These are phyloP conservation scores for Elaeagnus macrophylla DNA, from an alignment of 306 rosid species.

Conservation along the genomic window DNA sequence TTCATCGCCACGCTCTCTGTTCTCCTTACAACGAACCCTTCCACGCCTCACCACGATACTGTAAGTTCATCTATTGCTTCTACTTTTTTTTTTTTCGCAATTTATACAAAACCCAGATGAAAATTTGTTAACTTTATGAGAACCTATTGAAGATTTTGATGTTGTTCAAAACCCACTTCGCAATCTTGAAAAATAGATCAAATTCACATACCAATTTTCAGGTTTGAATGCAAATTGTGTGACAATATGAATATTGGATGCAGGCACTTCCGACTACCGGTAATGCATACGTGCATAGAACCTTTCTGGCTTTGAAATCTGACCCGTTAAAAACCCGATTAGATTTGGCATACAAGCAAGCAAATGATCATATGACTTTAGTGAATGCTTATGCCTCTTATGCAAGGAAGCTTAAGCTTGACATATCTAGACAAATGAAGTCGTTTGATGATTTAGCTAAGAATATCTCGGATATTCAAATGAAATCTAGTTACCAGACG, in stretches of 20 bases:
- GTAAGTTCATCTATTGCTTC: constrained; percentile 39
- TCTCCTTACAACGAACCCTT: constrained; percentile 57
- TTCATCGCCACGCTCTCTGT: constrained; percentile 85
- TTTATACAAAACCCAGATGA: constrained; percentile 12
- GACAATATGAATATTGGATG: constrained; percentile 6
- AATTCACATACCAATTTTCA: constrained; percentile 15
- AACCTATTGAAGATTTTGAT: neutral
- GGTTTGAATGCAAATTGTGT: neutral
- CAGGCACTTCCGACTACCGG: constrained; percentile 83
- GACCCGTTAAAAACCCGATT: constrained; percentile 77
- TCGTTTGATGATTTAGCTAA: constrained; percentile 82
- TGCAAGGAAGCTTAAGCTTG: constrained; percentile 99
- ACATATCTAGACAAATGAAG: constrained; percentile 74
- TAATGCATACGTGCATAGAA: constrained; percentile 70
- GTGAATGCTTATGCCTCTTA: constrained; percentile 96
- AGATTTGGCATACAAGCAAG: constrained; percentile 90
- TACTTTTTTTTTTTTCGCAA: neutral
- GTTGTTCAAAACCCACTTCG: neutral
- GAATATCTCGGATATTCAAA: constrained; percentile 53
- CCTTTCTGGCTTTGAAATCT: constrained; percentile 88
- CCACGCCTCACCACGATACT: constrained; percentile 50
- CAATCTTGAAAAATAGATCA: constrained; percentile 6
- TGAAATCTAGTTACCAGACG: constrained; percentile 46
- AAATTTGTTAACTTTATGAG: neutral
- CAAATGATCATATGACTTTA: constrained; percentile 79